Evolutionary conservation across 169 alveolate genomes (phyloP), one percentile per base, ranked within the genome.

Genomic region (Perkinsus marinus): DNA sequence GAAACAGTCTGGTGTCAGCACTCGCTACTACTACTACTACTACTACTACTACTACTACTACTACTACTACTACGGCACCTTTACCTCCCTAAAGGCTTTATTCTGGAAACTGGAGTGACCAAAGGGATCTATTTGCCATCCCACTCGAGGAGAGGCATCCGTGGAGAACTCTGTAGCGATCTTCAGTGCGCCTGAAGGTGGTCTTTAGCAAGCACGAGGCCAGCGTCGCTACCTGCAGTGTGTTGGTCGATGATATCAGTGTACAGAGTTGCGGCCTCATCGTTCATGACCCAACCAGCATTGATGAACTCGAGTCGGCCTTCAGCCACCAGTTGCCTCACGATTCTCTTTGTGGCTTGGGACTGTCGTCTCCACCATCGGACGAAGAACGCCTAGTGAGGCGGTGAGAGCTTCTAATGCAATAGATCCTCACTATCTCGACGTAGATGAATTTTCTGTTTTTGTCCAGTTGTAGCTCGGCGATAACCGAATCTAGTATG

Each of bases 101-200:
- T 57, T 57, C 89, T 94, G 95, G 7, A 94, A 46, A 0, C 93
- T 90, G 43, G 96, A 93, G 93, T 96, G 96, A 0, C 98, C 98
- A 93, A 97, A 97, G 34, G 98, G 97, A 91, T 97, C 99, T 39
- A 97, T 91, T 92, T 96, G 95, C 97, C 98, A 97, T 3, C 96
- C 99, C 22, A 96, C 94, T 89, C 94, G 92, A 36, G 92, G 93
- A 43, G 97, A 97, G 36, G 39, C 90, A 10, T 95, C 91, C 93
- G 93, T 95, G 36, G 92, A 90, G 39, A 93, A 95, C 26, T 97
- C 98, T 9, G 94, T 68, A 9, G 93, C 34, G 37, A 57, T 30
- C 34, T 57, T 13, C 9, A 57, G 79, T 6, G 79, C 79, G 22
- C 79, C 79, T 57, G 34, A 57, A 2, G 34, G 22, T 16, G 30